Evolutionary conservation across 2,329 filamentous ascomycete species (phyloP).

Genomic region (Bretziella fagacearum): DNA sequence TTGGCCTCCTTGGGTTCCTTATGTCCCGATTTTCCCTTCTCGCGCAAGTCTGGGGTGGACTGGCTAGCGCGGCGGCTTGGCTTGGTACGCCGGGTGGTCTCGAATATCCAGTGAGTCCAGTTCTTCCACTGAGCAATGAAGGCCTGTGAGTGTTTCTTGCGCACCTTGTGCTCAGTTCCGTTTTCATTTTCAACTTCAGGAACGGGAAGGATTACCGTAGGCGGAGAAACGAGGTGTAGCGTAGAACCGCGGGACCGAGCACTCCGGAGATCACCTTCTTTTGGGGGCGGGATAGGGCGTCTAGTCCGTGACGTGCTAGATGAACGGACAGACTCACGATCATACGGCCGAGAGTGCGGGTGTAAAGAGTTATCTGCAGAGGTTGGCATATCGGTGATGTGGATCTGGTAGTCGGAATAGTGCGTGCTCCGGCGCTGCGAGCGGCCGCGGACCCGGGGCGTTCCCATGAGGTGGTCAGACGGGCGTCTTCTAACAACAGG

Average conservation of each 20-base stretch:
- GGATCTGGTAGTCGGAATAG: slow-evolving; percentile 49
- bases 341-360: slow-evolving; percentile 46
- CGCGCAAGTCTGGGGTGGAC: slow-evolving; percentile 42
- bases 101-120: slow-evolving; percentile 46
- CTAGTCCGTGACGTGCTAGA: slow-evolving; percentile 62
- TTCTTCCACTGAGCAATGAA: slow-evolving; percentile 46
- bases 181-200: slow-evolving; percentile 15
- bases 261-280: slow-evolving; percentile 54
- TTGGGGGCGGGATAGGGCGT: slow-evolving; percentile 65
- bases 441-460: slow-evolving; percentile 56
- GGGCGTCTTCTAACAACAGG: slow-evolving; percentile 20
- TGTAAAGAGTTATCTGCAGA: slow-evolving; percentile 23
- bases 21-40: slow-evolving; percentile 27
- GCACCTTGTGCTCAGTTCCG: slow-evolving; percentile 28
- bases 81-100: slow-evolving; percentile 37
- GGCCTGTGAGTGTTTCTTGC: slow-evolving; percentile 40
- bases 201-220: slow-evolving; percentile 29
- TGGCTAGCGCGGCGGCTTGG: slow-evolving; percentile 35
- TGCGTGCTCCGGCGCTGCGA: slow-evolving; percentile 58
- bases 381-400: slow-evolving; percentile 19
- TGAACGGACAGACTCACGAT: slow-evolving; percentile 62
- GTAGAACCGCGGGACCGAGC: slow-evolving; percentile 67
- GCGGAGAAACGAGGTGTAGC: slow-evolving; percentile 63
- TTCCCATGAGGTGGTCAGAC: slow-evolving; percentile 25
- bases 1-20: slow-evolving; percentile 30